Conservation (phyloP, 2,329 filamentous ascomycete genomes). For the Calonectria pseudoreteaudii region DNA sequence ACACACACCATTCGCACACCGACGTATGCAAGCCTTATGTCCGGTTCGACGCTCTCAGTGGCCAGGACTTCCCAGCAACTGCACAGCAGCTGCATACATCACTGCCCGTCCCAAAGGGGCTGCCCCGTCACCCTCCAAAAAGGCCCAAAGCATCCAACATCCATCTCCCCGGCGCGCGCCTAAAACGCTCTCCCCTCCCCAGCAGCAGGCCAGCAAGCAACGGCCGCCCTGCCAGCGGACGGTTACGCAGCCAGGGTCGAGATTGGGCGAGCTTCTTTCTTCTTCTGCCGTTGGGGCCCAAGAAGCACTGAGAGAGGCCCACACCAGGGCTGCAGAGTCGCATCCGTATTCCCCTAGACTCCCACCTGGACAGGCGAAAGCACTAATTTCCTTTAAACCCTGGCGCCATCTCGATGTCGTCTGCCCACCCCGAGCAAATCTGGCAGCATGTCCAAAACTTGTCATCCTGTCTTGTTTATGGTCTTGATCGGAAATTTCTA, state of each 20-base stretch:
- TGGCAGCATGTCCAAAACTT: slow-evolving; percentile 14
- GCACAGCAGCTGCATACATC: slow-evolving; percentile 18
- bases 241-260: background rate
- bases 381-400: slow-evolving; percentile 26
- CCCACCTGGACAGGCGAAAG: slow-evolving; percentile 24
- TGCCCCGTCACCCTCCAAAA: background rate
- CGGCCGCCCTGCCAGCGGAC: background rate
- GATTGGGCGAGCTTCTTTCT: slow-evolving; percentile 2
- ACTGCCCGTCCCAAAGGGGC: slow-evolving; percentile 10
- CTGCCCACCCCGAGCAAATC: slow-evolving; percentile 22
- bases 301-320: background rate
- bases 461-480: background rate
- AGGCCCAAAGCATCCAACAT: slow-evolving; percentile 7
- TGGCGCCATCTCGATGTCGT: slow-evolving; percentile 26
- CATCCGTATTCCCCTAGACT: slow-evolving; percentile 12
- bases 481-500: slow-evolving; percentile 27
- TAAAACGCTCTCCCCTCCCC: background rate
- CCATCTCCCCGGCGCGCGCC: slow-evolving; percentile 1
- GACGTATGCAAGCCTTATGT: slow-evolving; percentile 4
- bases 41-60: background rate
- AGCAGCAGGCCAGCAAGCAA: background rate
- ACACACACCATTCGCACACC: background rate
- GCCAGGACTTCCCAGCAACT: background rate
- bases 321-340: slow-evolving; percentile 19
- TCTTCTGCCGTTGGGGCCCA: background rate